Evolutionary conservation across 306 rosid species (phyloP).

Genomic region (Mimosa bimucronata): DNA sequence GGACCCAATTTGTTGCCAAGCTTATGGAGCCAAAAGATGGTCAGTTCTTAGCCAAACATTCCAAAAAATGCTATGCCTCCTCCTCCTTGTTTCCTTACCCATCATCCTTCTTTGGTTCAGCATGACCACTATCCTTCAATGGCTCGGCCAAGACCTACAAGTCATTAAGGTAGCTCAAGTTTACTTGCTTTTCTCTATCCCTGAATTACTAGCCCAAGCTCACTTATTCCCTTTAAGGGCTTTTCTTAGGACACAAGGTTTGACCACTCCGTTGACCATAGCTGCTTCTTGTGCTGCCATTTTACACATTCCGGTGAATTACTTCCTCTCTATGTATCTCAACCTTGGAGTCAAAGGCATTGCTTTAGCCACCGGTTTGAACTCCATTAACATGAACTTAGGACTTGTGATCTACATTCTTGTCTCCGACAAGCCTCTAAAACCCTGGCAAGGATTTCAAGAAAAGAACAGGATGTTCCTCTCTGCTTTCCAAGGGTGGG

Average conservation of each 20-base stretch:
- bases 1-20: conserved; percentile 94
- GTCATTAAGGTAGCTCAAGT: conserved; percentile 68
- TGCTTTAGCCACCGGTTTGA: conserved; percentile 70
- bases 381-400: conserved; percentile 61
- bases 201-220: conserved; percentile 80
- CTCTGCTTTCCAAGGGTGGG: conserved; percentile 64
- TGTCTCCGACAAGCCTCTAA: conserved; percentile 57
- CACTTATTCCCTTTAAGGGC: conserved; percentile 63
- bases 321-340: conserved; percentile 55
- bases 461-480: background rate
- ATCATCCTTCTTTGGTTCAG: conserved; percentile 68
- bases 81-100: conserved; percentile 61
- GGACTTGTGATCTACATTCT: conserved; percentile 60
- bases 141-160: conserved; percentile 79
- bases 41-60: conserved; percentile 72
- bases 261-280: conserved; percentile 62
- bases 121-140: conserved; percentile 54
- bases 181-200: conserved; percentile 69
- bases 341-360: conserved; percentile 69
- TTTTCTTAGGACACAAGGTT: conserved; percentile 76
- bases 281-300: conserved; percentile 67
- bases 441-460: conserved; percentile 68
- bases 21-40: conserved; percentile 80
- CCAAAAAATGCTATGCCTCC: conserved; percentile 65
- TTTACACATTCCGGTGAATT: conserved; percentile 64